Conservation (phyloP, 2,329 filamentous ascomycete genomes). For the Scedosporium dehoogii region DNA sequence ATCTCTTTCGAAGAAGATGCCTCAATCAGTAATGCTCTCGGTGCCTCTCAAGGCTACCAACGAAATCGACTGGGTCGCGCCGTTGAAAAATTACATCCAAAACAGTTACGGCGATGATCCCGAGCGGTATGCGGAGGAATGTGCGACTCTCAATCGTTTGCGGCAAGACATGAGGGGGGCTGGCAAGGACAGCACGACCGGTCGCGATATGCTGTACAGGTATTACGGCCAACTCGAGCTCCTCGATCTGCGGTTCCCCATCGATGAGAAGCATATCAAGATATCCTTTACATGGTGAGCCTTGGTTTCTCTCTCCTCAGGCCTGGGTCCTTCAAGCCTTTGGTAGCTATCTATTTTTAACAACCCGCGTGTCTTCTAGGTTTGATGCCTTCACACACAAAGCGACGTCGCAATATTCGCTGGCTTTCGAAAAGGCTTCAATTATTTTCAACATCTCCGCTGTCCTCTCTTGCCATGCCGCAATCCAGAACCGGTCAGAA, state of each 20-base stretch:
- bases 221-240: slow-evolving; percentile 98
- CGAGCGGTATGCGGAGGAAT: slow-evolving; percentile 92
- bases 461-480: slow-evolving; percentile 90
- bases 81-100: slow-evolving; percentile 87
- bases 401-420: slow-evolving; percentile 88
- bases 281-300: slow-evolving; percentile 92
- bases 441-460: slow-evolving; percentile 99
- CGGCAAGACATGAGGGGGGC: slow-evolving; percentile 98
- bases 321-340: slow-evolving; percentile 4
- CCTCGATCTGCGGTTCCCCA: slow-evolving; percentile 86
- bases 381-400: slow-evolving; percentile 99
- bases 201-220: slow-evolving; percentile 84
- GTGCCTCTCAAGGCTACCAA: slow-evolving; percentile 87
- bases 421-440: slow-evolving; percentile 96
- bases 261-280: slow-evolving; percentile 98
- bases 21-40: slow-evolving; percentile 90
- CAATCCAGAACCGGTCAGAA: slow-evolving; percentile 82
- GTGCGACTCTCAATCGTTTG: slow-evolving; percentile 83
- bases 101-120: slow-evolving; percentile 94
- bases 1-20: slow-evolving; percentile 37
- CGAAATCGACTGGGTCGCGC: slow-evolving; percentile 95
- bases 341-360: neutral
- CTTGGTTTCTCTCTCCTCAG: neutral
- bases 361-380: slow-evolving; percentile 37
- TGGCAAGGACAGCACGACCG: slow-evolving; percentile 90